Evolutionary conservation across 2,329 filamentous ascomycete species (phyloP).

Genomic region (Metarhizium humberi): DNA sequence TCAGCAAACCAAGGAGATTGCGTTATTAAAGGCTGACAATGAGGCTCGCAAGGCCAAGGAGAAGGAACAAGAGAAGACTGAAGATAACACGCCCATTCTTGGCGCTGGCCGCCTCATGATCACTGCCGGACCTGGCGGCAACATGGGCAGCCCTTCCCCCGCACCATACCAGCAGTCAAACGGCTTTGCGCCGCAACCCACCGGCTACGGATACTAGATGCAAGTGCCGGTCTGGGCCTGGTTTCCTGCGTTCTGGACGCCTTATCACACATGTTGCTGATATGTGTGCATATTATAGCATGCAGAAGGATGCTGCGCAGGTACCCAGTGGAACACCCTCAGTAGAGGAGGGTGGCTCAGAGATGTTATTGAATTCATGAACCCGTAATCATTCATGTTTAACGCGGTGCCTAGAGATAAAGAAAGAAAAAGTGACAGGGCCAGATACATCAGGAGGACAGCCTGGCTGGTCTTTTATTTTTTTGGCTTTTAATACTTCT

Average conservation of each 20-base stretch:
- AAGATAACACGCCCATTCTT: constrained; percentile 89
- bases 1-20: constrained; percentile 81
- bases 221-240: constrained; percentile 20
- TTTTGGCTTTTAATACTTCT: not conserved
- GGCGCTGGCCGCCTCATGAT: constrained; percentile 87
- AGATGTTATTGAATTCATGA: constrained; percentile 16
- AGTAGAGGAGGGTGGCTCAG: constrained; percentile 11
- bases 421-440: constrained; percentile 2
- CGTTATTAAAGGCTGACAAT: constrained; percentile 85
- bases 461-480: not conserved
- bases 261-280: not conserved
- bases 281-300: not conserved
- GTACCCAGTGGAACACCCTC: not conserved
- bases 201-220: constrained; percentile 59
- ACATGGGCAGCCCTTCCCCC: constrained; percentile 41
- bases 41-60: constrained; percentile 82
- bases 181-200: constrained; percentile 81
- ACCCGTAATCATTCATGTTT: constrained; percentile 1
- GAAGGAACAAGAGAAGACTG: constrained; percentile 65
- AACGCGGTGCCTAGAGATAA: not conserved
- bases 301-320: not conserved
- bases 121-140: constrained; percentile 72
- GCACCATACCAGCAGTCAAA: constrained; percentile 69
- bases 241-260: constrained; percentile 6
- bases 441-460: not conserved